Conservation (phyloP, 164 flowering plant species). For the Magnolia changhungtana region DNA sequence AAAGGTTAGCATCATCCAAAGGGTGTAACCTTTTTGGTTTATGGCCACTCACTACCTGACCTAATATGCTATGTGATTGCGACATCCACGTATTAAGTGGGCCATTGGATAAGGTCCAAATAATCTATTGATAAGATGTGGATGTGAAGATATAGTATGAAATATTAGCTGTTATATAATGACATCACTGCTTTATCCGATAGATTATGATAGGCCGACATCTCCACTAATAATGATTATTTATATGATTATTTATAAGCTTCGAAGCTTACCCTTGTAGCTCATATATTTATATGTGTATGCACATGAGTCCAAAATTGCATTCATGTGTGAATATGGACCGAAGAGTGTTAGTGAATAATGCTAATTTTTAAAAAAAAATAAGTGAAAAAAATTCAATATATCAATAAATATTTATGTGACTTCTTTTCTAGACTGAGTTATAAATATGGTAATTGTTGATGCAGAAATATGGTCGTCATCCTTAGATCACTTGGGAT, state of each 20-base stretch:
- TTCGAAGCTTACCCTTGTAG: neutral
- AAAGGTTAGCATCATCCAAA: neutral
- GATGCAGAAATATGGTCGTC: too few relatives aligned
- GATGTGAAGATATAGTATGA: neutral
- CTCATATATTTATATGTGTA: neutral
- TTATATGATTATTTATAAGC: neutral
- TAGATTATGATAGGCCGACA: conserved; percentile 11
- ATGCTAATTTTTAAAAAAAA: too few relatives aligned
- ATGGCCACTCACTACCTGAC: neutral
- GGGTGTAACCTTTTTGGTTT: neutral
- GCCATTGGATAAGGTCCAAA: neutral
- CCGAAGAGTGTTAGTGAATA: neutral
- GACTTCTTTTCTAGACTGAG: too few relatives aligned
- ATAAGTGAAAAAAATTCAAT: too few relatives aligned
- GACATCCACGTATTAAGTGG: neutral
- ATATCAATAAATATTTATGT: too few relatives aligned
- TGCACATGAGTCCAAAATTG: neutral
- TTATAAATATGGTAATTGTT: too few relatives aligned
- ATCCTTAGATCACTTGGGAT: too few relatives aligned
- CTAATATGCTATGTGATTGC: neutral
- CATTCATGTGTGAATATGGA: neutral
- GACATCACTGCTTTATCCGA: conserved; percentile 17
- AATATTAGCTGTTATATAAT: conserved; percentile 20
- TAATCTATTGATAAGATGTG: too few relatives aligned
- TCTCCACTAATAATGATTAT: conserved; percentile 10